phyloP scores from a whole-genome alignment of 2,329 filamentous ascomycete genomes.

The Xenoacremonium recifei region DNA sequence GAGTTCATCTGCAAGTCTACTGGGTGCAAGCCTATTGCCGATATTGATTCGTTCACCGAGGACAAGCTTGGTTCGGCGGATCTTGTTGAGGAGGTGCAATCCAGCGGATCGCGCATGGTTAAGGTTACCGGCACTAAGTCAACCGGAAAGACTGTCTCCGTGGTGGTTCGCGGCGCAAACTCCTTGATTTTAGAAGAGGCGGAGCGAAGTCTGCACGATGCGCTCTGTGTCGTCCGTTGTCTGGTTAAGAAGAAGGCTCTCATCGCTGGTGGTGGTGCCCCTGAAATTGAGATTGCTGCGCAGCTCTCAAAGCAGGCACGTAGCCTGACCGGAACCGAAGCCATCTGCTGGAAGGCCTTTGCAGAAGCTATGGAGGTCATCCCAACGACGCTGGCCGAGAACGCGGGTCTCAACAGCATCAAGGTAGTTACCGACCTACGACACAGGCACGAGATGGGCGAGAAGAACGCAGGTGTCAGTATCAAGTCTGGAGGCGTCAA shows the following conservation, averaged over 20 bases:
- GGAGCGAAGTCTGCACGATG: conserved; percentile 93
- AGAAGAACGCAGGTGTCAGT: conserved; percentile 94
- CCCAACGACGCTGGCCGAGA: conserved; percentile 94
- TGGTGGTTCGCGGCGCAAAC: conserved; percentile 94
- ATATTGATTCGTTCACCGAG: conserved; percentile 97
- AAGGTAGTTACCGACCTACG: conserved; percentile 96
- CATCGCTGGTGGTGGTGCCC: conserved; percentile 92
- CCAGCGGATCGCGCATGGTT: conserved; percentile 85
- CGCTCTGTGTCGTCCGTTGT: conserved; percentile 94
- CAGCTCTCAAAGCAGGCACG: conserved; percentile 80
- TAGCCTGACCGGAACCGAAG: conserved; percentile 83
- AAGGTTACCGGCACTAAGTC: conserved; percentile 91
- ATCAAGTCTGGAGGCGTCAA: conserved; percentile 98
- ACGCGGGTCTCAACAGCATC: conserved; percentile 96
- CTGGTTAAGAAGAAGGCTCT: conserved; percentile 99
- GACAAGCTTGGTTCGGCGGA: conserved; percentile 96
- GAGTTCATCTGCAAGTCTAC: conserved; percentile 99
- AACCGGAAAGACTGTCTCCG: conserved; percentile 84
- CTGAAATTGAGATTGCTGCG: conserved; percentile 94
- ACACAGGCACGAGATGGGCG: conserved; percentile 90
- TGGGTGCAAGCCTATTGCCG: conserved; percentile 97
- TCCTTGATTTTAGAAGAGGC: conserved; percentile 93
- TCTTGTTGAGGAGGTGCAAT: conserved; percentile 87
- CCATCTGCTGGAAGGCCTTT: conserved; percentile 99
- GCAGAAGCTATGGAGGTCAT: conserved; percentile 97